Evolutionary conservation across 2,329 filamentous ascomycete species (phyloP), one percentile per base, ranked within the genome.

Genomic region (Pseudofabraea citricarpa): DNA sequence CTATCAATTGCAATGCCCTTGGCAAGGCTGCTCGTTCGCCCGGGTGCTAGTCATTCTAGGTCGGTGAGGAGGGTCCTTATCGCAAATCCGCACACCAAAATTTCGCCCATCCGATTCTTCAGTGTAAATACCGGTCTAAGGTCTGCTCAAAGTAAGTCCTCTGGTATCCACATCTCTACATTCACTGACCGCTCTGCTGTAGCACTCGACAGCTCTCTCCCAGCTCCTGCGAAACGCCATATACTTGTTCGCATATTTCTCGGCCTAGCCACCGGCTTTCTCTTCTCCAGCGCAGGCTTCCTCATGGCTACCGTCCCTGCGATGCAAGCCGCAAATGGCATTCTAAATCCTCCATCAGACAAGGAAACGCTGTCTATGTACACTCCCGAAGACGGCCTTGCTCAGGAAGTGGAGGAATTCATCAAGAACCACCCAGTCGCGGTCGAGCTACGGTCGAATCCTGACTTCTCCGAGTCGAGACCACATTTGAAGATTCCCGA

Each of bases 401-500:
- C 67, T 38, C 66, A 62, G 50, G 74, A 77, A 49, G 79, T 94
- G 56, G 85, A 96, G 53, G 72, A 79, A 7, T 77, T 79, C 58
- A 88, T 97, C 63, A 77, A 82, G 58, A 77, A 72, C 36, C 89
- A 93, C 67, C 84, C 88, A 1, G 63, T 95, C n/a, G 75, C 85
- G 4, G 62, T 72, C n/a, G 71, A 76, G 32, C 71, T 97, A 39
- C 83, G 90, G 36, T 65, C 66, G 15, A 74, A 86, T 55, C 71
- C 81, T 1, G 76, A 77, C 20, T 85, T 84, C 64, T 75, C 71
- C 24, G 90, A 95, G 64, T 84, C 85, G 24, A 79, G 93, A 31
- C 91, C 91, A 9, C 89, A 95, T 61, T 71, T 96, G 61, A 93
- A 90, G 66, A 85, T 96, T 59, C 90, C 91, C 0, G 70, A 73